phyloP scores from a whole-genome alignment of 192 early-diverging fungal genomes.

The Pilaira anomala region DNA sequence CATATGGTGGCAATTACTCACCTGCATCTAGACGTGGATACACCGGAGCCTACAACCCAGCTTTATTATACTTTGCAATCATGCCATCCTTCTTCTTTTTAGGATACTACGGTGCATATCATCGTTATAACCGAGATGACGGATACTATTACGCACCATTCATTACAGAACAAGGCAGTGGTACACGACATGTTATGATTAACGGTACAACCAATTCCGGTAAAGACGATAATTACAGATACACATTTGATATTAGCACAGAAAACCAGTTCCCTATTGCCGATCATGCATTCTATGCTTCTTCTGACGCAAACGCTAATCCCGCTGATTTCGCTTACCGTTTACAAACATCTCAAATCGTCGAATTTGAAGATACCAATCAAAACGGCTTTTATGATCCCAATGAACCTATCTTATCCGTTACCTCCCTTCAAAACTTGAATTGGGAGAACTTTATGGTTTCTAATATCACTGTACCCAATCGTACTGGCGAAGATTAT shows the following conservation, averaged over 20 bases:
- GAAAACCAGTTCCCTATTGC: slow-evolving; percentile 18
- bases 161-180: slow-evolving; percentile 8
- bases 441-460: slow-evolving; percentile 25
- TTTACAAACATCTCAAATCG: slow-evolving; percentile 21
- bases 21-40: slow-evolving; percentile 24
- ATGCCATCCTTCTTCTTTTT: slow-evolving; percentile 26
- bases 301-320: slow-evolving; percentile 22
- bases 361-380: slow-evolving; percentile 36
- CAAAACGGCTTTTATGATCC: slow-evolving; percentile 32
- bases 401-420: slow-evolving; percentile 20
- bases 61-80: slow-evolving; percentile 25
- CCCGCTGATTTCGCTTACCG: slow-evolving; percentile 37
- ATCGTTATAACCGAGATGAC: slow-evolving; percentile 23
- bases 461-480: slow-evolving; percentile 24
- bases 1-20: slow-evolving; percentile 27
- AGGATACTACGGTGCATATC: slow-evolving; percentile 29
- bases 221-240: slow-evolving; percentile 23
- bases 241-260: slow-evolving; percentile 22
- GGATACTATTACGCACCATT: slow-evolving; percentile 38
- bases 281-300: slow-evolving; percentile 29
- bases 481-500: slow-evolving; percentile 15
- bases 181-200: slow-evolving; percentile 22
- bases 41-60: slow-evolving; percentile 32
- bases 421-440: slow-evolving; percentile 20
- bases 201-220: slow-evolving; percentile 30